Conservation (phyloP, 495 filamentous ascomycete genomes). For the Aspergillus egyptiacus region DNA sequence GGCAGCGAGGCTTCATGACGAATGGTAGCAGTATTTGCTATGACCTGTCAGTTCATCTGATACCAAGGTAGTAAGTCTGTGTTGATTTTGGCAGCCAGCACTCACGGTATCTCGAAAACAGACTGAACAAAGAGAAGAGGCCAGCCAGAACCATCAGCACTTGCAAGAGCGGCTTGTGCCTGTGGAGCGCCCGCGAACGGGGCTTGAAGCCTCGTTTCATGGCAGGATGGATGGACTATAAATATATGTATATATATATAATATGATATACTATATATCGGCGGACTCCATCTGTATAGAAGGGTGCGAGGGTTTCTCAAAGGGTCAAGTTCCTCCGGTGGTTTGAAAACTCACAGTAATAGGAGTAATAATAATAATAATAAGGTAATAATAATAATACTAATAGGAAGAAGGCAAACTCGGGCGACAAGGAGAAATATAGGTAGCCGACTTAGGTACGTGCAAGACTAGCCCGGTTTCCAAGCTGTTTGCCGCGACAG, state of each 20-base stretch:
- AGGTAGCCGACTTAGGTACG: too few relatives aligned
- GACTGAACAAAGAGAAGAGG: background rate
- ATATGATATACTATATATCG: background rate
- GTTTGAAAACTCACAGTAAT: background rate
- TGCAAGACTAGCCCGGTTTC: too few relatives aligned
- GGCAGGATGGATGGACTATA: too few relatives aligned
- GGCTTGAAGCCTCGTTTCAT: background rate
- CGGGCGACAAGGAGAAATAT: too few relatives aligned
- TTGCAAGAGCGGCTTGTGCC: background rate
- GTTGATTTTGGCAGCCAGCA: too few relatives aligned
- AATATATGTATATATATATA: too few relatives aligned
- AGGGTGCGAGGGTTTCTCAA: background rate
- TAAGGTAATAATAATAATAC: too few relatives aligned
- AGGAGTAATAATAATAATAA: background rate
- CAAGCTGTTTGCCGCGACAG: too few relatives aligned
- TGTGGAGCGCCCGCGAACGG: background rate
- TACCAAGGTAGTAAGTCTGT: background rate
- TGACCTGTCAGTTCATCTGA: background rate
- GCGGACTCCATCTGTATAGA: background rate
- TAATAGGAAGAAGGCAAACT: too few relatives aligned
- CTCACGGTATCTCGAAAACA: background rate
- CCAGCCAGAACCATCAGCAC: background rate
- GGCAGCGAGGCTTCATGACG: background rate
- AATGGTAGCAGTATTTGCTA: background rate
- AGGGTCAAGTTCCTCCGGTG: background rate